These are phyloP conservation scores for Penicillium sp. DNA, from an alignment of 2,329 filamentous ascomycete genomes.

Conservation along the genomic window DNA sequence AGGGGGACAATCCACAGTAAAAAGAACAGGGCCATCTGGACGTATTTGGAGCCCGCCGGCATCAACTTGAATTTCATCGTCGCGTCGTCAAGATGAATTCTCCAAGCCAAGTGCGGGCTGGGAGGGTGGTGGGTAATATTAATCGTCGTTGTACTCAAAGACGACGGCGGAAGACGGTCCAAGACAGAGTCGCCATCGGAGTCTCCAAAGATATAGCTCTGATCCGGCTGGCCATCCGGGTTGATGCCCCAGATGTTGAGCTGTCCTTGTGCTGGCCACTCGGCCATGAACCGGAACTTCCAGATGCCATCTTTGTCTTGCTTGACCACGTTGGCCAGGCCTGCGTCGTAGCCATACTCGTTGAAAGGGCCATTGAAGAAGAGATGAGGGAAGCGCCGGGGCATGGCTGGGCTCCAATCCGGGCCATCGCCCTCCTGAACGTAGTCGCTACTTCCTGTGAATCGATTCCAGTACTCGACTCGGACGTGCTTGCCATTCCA, in stretches of 20 bases:
- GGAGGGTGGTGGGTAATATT: slow-evolving; percentile 59
- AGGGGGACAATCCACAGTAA: slow-evolving; percentile 56
- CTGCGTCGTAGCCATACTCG: slow-evolving; percentile 62
- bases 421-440: slow-evolving; percentile 58
- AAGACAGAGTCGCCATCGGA: slow-evolving; percentile 59
- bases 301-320: slow-evolving; percentile 53
- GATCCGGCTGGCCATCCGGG: slow-evolving; percentile 60
- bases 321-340: slow-evolving; percentile 54
- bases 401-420: slow-evolving; percentile 30
- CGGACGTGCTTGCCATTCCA: slow-evolving; percentile 63
- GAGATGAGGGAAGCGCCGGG: slow-evolving; percentile 60
- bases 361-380: slow-evolving; percentile 63
- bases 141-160: slow-evolving; percentile 54
- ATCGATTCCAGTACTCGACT: slow-evolving; percentile 61
- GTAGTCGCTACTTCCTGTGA: slow-evolving; percentile 59
- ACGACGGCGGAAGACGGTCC: slow-evolving; percentile 61
- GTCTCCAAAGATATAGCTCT: slow-evolving; percentile 59
- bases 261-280: slow-evolving; percentile 62
- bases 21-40: slow-evolving; percentile 55
- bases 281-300: slow-evolving; percentile 60
- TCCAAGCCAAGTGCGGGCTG: slow-evolving; percentile 55
- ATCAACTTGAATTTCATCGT: slow-evolving; percentile 52
- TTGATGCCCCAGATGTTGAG: slow-evolving; percentile 67
- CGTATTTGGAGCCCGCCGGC: slow-evolving; percentile 53
- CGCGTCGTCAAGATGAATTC: slow-evolving; percentile 56